A percentile compares a stretch with the other conserved stretches of the same genome.
phyloP scores from a whole-genome alignment of 441 rosid genomes.

The Dalechampia spathulata region DNA sequence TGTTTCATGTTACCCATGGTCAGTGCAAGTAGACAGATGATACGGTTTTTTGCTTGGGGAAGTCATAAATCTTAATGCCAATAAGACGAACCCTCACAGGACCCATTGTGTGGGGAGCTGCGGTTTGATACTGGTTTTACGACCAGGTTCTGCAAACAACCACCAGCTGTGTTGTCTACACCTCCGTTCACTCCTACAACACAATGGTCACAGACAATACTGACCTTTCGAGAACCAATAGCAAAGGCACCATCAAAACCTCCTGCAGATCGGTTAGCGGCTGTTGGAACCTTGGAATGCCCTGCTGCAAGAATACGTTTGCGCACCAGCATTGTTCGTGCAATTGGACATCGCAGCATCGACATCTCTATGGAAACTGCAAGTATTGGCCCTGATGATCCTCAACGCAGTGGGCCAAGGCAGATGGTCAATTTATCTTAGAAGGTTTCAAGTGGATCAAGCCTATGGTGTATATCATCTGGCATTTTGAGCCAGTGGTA shows the following conservation, averaged over 20 bases:
- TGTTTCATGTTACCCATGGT: too few relatives aligned
- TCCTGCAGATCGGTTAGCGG: slow-evolving; percentile 23
- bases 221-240: slow-evolving; percentile 76
- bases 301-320: slow-evolving; percentile 58
- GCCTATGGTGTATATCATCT: neutral
- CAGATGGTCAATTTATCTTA: slow-evolving; percentile 49
- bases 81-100: too few relatives aligned
- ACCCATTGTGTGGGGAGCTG: too few relatives aligned
- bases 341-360: slow-evolving; percentile 69
- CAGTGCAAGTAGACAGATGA: too few relatives aligned
- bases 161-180: slow-evolving; percentile 63
- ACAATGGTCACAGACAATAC: slow-evolving; percentile 87
- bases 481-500: neutral
- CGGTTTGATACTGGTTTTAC: slow-evolving; percentile 95
- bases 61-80: too few relatives aligned
- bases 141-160: slow-evolving; percentile 78
- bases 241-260: slow-evolving; percentile 31
- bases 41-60: too few relatives aligned
- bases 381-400: slow-evolving; percentile 42
- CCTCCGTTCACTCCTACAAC: slow-evolving; percentile 77
- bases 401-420: slow-evolving; percentile 48
- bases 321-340: slow-evolving; percentile 76
- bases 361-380: slow-evolving; percentile 74
- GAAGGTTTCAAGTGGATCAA: neutral
- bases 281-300: slow-evolving; percentile 39